Conservation (phyloP, 2,329 filamentous ascomycete genomes). For the Pezicula carpinea region DNA sequence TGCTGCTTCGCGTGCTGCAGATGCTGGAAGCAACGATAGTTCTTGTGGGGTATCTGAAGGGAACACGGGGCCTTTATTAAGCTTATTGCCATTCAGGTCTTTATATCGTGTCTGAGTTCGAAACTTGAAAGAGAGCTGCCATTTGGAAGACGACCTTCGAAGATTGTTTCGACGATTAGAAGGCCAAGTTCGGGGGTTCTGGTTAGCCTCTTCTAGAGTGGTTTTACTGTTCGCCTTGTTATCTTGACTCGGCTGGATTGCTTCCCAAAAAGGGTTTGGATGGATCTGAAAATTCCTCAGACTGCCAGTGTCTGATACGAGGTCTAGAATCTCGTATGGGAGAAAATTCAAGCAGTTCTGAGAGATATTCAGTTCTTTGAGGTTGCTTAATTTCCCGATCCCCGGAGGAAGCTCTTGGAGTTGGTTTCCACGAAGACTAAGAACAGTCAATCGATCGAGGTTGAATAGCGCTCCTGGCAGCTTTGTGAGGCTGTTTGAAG, state of each 20-base stretch:
- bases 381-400: conserved; percentile 52
- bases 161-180: neutral
- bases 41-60: conserved; percentile 4
- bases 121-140: conserved; percentile 22
- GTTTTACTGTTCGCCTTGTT: too few relatives aligned
- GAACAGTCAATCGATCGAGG: conserved; percentile 55
- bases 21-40: neutral
- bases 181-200: neutral
- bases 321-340: conserved; percentile 57
- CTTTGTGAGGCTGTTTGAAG: conserved; percentile 49
- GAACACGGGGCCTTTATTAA: conserved; percentile 24
- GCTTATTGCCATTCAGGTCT: conserved; percentile 16
- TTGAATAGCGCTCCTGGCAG: conserved; percentile 59
- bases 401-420: conserved; percentile 56
- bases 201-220: neutral
- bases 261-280: conserved; percentile 58
- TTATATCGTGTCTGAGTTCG: conserved; percentile 26
- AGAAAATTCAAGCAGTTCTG: conserved; percentile 58
- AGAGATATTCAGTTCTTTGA: conserved; percentile 61
- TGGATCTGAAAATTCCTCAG: conserved; percentile 51
- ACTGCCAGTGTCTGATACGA: conserved; percentile 42
- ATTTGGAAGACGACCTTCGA: conserved; percentile 12
- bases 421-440: conserved; percentile 62
- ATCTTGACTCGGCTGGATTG: conserved; percentile 11
- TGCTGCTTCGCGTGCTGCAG: neutral